Evolutionary conservation across 768 basidiomycete species (phyloP).

Genomic region (Lentinus tigrinus): DNA sequence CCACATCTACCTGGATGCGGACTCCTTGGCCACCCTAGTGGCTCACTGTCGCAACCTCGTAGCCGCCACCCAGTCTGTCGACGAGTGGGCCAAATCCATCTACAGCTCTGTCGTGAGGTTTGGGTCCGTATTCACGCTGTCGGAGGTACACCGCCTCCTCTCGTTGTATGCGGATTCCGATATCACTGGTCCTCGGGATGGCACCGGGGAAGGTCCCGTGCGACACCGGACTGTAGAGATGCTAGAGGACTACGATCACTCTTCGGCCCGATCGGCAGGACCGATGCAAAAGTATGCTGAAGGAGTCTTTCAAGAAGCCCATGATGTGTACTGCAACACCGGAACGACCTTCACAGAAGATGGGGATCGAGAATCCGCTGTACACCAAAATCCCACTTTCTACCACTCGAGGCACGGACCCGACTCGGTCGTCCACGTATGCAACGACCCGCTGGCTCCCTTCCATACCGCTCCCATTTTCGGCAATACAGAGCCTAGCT

Average conservation of each 20-base stretch:
- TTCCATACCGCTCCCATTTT: conserved; percentile 41
- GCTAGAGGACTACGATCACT: neutral
- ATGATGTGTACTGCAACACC: conserved; percentile 38
- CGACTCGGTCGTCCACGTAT: conserved; percentile 43
- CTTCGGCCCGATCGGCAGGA: conserved; percentile 34
- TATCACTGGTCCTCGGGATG: no score
- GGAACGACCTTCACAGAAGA: conserved; percentile 35
- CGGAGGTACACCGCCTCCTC: conserved; percentile 43
- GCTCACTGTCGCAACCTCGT: conserved; percentile 41
- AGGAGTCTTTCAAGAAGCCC: conserved; percentile 21
- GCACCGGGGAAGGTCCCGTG: neutral
- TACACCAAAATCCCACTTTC: neutral
- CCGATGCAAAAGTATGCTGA: conserved; percentile 28
- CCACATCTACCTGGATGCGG: conserved; percentile 44
- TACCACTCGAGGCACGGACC: conserved; percentile 30
- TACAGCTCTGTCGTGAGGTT: conserved; percentile 40
- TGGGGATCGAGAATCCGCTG: neutral
- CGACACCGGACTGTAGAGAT: neutral
- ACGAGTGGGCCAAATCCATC: conserved; percentile 39
- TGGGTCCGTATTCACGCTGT: conserved; percentile 37
- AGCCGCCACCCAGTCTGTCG: neutral
- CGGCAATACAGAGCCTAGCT: neutral
- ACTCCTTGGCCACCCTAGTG: conserved; percentile 31
- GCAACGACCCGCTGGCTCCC: conserved; percentile 38
- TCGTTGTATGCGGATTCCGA: conserved; percentile 16